Base-by-base conservation (phyloP, 1,284 basidiomycete genomes). In the Tranzscheliella williamsii region DNA sequence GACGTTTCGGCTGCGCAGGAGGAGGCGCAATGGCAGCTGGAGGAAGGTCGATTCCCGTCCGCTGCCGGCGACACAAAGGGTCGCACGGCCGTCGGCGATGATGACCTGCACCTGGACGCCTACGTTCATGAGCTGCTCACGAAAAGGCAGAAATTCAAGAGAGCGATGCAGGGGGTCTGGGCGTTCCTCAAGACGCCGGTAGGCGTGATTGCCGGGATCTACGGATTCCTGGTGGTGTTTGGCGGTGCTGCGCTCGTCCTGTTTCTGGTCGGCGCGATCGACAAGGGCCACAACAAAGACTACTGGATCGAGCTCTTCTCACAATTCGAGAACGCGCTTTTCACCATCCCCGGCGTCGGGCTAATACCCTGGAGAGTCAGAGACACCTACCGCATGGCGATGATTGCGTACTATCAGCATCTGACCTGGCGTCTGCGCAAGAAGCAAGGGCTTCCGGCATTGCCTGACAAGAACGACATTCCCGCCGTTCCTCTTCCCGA, bases 271-370 rank as follows among this genome's bases (percentile, higher is more conserved):
- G 63, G 56, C 4, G 58, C 49, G 26, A 56, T 65, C 24, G 46
- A 60, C 30, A 36, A 40, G 1, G 58, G 58, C 2, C 47, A 52
- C 42, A 66, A 66, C 43, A 66, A 66, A 40, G 49, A 63, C 12
- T 55, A 39, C 22, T 88, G 86, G 86, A 81, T 87, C 32, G 90
- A 91, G 78, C 83, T 90, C 38, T 85, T 84, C 29, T 86, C 85
- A 20, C 89, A 92, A 77, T 82, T 91, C 29, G 84, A 82, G 57
- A 90, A 89, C 72, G 87, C 84, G 23, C 79, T 91, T 16, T 91
- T 91, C 72, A 90, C 89, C 0, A 80, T 88, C 17, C 89, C 89
- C 2, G 82, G 82, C 31, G 79, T 83, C 24, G 82, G 69, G 4
- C 49, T 70, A 22, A 86, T 89, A 50, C 89, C 89, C 0, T 87